phyloP scores from a whole-genome alignment of 1,284 basidiomycete species.

The Malassezia obtusa region DNA sequence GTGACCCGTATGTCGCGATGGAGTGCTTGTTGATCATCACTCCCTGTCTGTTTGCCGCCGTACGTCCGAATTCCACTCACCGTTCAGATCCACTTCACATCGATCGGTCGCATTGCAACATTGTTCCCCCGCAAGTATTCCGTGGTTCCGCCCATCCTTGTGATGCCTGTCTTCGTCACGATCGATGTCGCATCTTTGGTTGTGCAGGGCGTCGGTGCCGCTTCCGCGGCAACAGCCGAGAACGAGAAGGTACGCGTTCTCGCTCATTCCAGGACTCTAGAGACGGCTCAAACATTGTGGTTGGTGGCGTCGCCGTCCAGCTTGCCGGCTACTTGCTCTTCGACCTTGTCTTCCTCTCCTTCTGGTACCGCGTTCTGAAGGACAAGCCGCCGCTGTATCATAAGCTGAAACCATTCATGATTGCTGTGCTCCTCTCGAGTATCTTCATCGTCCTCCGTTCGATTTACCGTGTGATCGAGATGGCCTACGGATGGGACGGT shows the following conservation, averaged over 20 bases:
- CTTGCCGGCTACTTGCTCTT: constrained; percentile 21
- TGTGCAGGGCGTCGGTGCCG: constrained; percentile 25
- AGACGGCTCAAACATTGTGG: constrained; percentile 20
- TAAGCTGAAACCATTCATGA: constrained; percentile 7
- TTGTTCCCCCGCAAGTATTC: constrained; percentile 18
- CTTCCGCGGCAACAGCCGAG: constrained; percentile 21
- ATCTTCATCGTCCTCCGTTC: constrained; percentile 21
- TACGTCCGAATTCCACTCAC: not conserved
- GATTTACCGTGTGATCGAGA: constrained; percentile 26
- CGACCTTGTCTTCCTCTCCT: constrained; percentile 18
- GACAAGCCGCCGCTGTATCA: not conserved
- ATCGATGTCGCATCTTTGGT: constrained; percentile 24
- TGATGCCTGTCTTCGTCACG: constrained; percentile 28
- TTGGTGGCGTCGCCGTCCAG: constrained; percentile 25
- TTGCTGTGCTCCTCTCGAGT: constrained; percentile 19
- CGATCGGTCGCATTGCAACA: constrained; percentile 16
- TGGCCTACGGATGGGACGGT: constrained; percentile 26
- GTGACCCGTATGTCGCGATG: constrained; percentile 25
- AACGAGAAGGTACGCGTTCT: not conserved
- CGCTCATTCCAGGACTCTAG: not conserved
- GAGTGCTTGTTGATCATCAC: constrained; percentile 26
- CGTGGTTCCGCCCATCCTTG: constrained; percentile 17
- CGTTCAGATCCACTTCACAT: constrained; percentile 20
- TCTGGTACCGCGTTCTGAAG: constrained; percentile 9
- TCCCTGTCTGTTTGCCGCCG: constrained; percentile 27